A percentile compares a stretch with the other conserved stretches of the same genome.
Conservation (phyloP, 1,139 yeast species). For the Pichia sp. region DNA sequence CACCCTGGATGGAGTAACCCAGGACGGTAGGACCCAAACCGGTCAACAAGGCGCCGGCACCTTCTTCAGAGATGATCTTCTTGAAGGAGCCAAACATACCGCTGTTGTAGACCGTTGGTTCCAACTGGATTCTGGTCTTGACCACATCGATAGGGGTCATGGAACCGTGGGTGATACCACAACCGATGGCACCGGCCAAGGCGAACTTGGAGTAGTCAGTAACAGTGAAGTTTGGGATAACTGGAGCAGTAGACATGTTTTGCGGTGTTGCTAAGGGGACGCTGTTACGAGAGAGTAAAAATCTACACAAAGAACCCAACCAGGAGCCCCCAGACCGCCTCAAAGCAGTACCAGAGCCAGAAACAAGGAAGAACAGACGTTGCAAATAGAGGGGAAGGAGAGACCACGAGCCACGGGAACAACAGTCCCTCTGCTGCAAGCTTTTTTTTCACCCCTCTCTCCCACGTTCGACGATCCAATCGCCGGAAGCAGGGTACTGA, state of each 20-base stretch:
- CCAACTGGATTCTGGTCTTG: conserved; percentile 79
- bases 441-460: not conserved
- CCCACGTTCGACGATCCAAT: not conserved
- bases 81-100: conserved; percentile 79
- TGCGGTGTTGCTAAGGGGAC: not conserved
- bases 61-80: conserved; percentile 63
- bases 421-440: not conserved
- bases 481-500: not conserved
- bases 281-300: not conserved
- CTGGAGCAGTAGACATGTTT: conserved; percentile 26
- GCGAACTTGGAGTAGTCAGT: conserved; percentile 77
- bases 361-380: not conserved
- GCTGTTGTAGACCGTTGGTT: conserved; percentile 76
- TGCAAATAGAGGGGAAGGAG: not conserved
- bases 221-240: conserved; percentile 54
- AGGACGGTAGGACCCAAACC: conserved; percentile 83
- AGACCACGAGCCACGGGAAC: not conserved
- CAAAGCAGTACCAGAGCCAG: not conserved
- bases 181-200: conserved; percentile 83
- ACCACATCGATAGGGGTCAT: conserved; percentile 87
- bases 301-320: not conserved
- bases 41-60: conserved; percentile 81
- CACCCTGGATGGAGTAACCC: conserved; percentile 87
- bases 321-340: too few relatives aligned
- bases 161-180: conserved; percentile 87